These are phyloP conservation scores for Cenchrus americanus DNA, from an alignment of 176 grass and related monocot species.

Conservation along the genomic window DNA sequence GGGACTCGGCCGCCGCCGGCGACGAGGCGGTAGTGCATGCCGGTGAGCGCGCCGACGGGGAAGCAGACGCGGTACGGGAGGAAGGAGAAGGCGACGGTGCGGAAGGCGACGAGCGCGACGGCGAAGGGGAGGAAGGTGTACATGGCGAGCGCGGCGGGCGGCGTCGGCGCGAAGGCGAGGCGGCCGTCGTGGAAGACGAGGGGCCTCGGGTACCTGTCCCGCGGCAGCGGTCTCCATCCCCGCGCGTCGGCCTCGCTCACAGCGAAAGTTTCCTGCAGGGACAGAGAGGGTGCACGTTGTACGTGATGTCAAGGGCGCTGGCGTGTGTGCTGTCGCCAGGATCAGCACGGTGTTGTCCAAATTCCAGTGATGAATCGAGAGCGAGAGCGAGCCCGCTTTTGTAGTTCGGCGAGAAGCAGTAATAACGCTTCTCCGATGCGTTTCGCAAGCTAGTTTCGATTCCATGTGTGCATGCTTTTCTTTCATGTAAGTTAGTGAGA, in stretches of 20 bases:
- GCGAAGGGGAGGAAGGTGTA: constrained; percentile 75
- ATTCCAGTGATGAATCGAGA: not conserved
- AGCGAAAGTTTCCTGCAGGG: constrained; percentile 56
- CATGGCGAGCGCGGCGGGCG: constrained; percentile 62
- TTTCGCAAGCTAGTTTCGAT: no score
- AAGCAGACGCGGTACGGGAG: constrained; percentile 63
- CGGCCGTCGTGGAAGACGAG: constrained; percentile 87
- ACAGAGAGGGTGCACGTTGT: constrained; percentile 34
- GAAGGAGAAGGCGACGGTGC: constrained; percentile 43
- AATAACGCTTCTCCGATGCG: no score
- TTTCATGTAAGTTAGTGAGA: no score
- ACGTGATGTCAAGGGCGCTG: constrained; percentile 22
- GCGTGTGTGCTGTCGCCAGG: constrained; percentile 17
- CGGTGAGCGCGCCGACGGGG: constrained; percentile 46
- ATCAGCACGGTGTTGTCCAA: not conserved
- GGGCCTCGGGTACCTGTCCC: constrained; percentile 51
- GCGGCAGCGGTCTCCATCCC: constrained; percentile 47
- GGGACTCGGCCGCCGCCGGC: constrained; percentile 17
- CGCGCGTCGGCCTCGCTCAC: constrained; percentile 58
- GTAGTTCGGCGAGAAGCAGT: not conserved
- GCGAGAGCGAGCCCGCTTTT: not conserved
- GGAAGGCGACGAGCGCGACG: constrained; percentile 43
- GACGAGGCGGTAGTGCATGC: constrained; percentile 50
- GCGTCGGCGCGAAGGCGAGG: constrained; percentile 67
- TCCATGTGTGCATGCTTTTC: no score